Conservation (phyloP, 495 filamentous ascomycete genomes). For the Trichoderma erinaceum region DNA sequence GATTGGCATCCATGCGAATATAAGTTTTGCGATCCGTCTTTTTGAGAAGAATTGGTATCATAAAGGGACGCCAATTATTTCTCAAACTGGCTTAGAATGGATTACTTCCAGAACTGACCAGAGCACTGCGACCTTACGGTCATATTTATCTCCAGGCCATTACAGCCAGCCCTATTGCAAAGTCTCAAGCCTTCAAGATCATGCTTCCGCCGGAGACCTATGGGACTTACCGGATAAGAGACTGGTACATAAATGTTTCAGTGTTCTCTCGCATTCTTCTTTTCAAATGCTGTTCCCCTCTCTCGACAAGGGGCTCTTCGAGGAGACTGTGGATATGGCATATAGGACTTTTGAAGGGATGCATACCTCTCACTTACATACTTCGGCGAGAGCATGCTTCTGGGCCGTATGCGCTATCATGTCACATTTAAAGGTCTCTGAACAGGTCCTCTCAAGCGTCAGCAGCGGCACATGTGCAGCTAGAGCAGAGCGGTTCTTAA, state of each 20-base stretch:
- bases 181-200: neutral
- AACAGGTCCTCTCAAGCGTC: neutral
- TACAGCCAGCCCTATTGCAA: neutral
- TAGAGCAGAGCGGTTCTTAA: neutral
- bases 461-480: neutral
- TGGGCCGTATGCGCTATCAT: neutral
- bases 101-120: slow-evolving; percentile 15
- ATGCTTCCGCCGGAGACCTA: neutral
- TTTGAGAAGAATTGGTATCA: slow-evolving; percentile 18
- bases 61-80: slow-evolving; percentile 16
- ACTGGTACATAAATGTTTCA: neutral
- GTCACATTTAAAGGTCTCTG: neutral
- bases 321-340: neutral
- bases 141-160: neutral
- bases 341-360: neutral
- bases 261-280: neutral
- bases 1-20: neutral
- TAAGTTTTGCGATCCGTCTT: neutral
- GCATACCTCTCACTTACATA: neutral
- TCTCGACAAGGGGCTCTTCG: neutral
- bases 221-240: neutral
- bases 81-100: slow-evolving; percentile 15
- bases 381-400: neutral
- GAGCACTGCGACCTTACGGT: neutral
- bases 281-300: neutral